These are phyloP conservation scores for Sporothrix inflata DNA, from an alignment of 2,329 filamentous ascomycete genomes.

Conservation along the genomic window DNA sequence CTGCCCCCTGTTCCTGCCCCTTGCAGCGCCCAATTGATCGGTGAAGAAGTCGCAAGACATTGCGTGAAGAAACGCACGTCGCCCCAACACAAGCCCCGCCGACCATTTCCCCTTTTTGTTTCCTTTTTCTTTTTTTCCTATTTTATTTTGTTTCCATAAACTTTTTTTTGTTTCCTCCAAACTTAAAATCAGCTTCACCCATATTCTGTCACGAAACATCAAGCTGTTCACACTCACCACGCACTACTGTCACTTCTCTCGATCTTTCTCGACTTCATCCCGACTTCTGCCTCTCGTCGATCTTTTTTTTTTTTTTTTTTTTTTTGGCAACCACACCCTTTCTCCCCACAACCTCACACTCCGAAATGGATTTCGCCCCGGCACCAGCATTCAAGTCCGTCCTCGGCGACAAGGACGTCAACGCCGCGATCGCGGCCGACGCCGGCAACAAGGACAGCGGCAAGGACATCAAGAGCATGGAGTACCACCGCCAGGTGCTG, in stretches of 20 bases:
- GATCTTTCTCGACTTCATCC: neutral
- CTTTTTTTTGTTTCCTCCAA: conserved; percentile 13
- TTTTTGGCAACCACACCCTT: no score
- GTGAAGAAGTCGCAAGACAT: conserved; percentile 8
- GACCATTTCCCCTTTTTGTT: neutral
- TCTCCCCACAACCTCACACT: neutral
- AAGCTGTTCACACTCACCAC: neutral
- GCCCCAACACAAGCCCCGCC: conserved; percentile 4
- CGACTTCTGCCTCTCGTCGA: neutral
- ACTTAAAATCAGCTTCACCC: conserved; percentile 11
- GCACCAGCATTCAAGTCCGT: conserved; percentile 40
- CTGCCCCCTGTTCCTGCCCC: neutral
- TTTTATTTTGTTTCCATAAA: neutral
- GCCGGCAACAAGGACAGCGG: conserved; percentile 48
- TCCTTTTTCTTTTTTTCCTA: neutral
- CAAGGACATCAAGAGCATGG: conserved; percentile 69
- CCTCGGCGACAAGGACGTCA: conserved; percentile 69
- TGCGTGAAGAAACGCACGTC: conserved; percentile 18
- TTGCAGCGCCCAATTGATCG: conserved; percentile 1
- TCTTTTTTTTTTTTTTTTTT: no score
- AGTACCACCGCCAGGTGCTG: conserved; percentile 76
- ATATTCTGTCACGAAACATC: neutral
- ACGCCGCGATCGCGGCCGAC: conserved; percentile 52
- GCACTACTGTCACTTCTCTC: neutral
- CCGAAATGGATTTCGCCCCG: conserved; percentile 26